Evolutionary conservation across 306 rosid genomes (phyloP), one percentile per base, ranked within the genome.

Genomic region (Castanea sativa): DNA sequence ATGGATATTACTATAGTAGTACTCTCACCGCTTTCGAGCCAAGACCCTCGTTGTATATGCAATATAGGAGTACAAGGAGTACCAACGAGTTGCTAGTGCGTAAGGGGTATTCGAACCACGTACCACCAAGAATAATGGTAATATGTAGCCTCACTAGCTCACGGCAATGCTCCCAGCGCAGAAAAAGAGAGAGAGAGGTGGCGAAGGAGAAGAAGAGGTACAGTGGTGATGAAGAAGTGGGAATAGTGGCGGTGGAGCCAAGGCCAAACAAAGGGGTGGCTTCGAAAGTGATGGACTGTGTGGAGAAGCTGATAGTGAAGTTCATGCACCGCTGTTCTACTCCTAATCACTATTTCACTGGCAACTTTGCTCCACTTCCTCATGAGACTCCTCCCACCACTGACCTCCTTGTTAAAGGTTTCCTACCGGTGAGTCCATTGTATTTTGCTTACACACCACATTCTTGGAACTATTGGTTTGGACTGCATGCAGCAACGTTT

Each of bases 361-460:
- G 94, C 21, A 95, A 95, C 83, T 93, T 90, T 25, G 89, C 94
- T 80, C 98, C 99, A 25, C 88, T 90, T 13, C 51, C n/a, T 9
- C 81, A 86, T n/a, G 99, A 95, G 70, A 95, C 97, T 14, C 94
- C 98, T 80, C 98, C 97, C 13, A 81, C 86, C n/a, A 84, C 25
- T 73, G 75, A 91, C 67, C 98, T 95, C 33, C 80, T 72, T 21
- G 87, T 95, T 16, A 79, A 74, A 70, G 99, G 99, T 1, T 21
- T 61, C 77, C 94, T 95, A 18, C 99, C 99, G 71, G 99, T 95
- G 77, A 73, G 88, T 88, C 11, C 60, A n/a, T 45, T 59, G 10
- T 68, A 14, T 15, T 49, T 67, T 7, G 18, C 20, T 32, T 6
- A 18, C 43, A 1, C 43, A 0, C 43, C 43, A 35, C 9, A 35